These are phyloP conservation scores for Aspergillus cejpii DNA, from an alignment of 2,329 filamentous ascomycete genomes.

Conservation along the genomic window DNA sequence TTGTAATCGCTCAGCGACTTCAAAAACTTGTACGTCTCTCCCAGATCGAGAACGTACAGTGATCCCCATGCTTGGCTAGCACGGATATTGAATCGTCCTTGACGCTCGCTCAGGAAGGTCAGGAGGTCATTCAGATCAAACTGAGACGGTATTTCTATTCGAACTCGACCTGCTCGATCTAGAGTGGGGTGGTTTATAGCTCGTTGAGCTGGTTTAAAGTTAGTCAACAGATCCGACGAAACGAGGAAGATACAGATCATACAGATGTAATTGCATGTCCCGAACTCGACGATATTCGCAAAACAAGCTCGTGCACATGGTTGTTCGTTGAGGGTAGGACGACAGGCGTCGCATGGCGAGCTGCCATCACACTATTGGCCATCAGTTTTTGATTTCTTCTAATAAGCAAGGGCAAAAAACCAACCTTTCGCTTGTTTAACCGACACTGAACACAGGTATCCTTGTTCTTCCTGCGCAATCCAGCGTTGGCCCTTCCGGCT, in stretches of 20 bases:
- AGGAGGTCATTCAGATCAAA: constrained; percentile 38
- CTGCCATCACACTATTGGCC: constrained; percentile 37
- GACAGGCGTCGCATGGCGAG: constrained; percentile 39
- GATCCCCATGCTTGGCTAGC: constrained; percentile 39
- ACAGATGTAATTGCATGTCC: constrained; percentile 45
- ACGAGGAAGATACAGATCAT: constrained; percentile 11
- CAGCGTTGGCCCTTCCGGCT: constrained; percentile 38
- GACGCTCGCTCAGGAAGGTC: constrained; percentile 33
- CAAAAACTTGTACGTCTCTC: constrained; percentile 39
- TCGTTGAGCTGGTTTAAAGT: constrained; percentile 34
- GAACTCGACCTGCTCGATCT: constrained; percentile 30
- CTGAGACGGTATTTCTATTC: constrained; percentile 37
- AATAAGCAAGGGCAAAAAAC: constrained; percentile 3
- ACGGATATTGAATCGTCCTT: constrained; percentile 41
- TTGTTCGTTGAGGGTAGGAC: constrained; percentile 38
- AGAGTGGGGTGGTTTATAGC: constrained; percentile 39
- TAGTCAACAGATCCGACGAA: constrained; percentile 9
- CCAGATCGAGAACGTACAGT: constrained; percentile 39
- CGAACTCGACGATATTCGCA: constrained; percentile 40
- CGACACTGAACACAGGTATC: constrained; percentile 42
- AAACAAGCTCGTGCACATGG: constrained; percentile 42
- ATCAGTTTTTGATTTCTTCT: constrained; percentile 9
- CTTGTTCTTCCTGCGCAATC: constrained; percentile 40
- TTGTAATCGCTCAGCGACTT: constrained; percentile 35
- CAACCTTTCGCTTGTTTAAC: constrained; percentile 41